Evolutionary conservation across 2,329 filamentous ascomycete species (phyloP), one percentile per base, ranked within the genome.

Genomic region (Reticulascus tulasneorum): DNA sequence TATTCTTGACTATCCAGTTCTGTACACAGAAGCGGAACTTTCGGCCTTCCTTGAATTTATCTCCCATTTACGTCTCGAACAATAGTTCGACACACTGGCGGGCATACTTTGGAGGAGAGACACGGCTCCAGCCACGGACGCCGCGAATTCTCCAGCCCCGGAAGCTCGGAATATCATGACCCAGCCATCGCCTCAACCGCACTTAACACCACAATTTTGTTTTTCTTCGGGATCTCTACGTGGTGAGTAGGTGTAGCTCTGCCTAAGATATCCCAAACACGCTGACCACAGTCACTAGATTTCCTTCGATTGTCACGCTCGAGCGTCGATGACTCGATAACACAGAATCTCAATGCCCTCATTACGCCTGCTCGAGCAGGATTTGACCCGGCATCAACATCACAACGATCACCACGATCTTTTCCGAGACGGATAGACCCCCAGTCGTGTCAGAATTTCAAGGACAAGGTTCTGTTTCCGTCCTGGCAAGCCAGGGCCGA

Each of bases 241-340:
- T 78, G 84, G 85, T 86, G 59, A 26, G 69, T 33, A n/a, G n/a
- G n/a, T n/a, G n/a, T n/a, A n/a, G n/a, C n/a, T n/a, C n/a, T n/a
- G n/a, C n/a, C n/a, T n/a, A n/a, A n/a, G n/a, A n/a, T n/a, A n/a
- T n/a, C n/a, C n/a, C n/a, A n/a, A n/a, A n/a, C 6, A 6, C 9
- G n/a, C 23, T 38, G 7, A 27, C n/a, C 10, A 10, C 32, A 29
- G 29, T 40, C 25, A 17, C 36, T 54, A 95, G 93, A 95, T 59
- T 98, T 98, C 59, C 75, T 98, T 16, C 85, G 89, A 24, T 63
- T 93, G 47, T 96, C 91, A 9, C 81, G 93, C 46, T 73, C 79
- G 34, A 79, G 85, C 30, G 83, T 96, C 53, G 93, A 98, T 63
- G 93, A 98, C 63, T 88, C 86, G 28, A 97, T 98, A 54, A 80